Evolutionary conservation across 331 rosid species (phyloP).

Genomic region (Quercus phellos): DNA sequence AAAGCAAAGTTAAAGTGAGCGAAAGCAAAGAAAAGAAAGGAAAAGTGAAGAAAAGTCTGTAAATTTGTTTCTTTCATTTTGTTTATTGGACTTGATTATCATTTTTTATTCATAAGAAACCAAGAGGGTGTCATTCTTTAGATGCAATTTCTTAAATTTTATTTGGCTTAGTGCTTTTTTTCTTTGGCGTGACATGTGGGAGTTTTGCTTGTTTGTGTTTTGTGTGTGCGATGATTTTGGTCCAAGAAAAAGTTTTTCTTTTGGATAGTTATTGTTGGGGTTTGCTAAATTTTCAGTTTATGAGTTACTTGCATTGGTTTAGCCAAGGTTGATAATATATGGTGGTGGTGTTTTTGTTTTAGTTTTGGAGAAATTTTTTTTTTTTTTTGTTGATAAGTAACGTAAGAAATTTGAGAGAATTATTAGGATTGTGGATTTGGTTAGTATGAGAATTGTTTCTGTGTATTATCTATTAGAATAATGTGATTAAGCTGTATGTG

Average conservation of each 20-base stretch:
- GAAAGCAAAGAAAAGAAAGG: not conserved
- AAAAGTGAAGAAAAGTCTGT: not conserved
- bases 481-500: not conserved
- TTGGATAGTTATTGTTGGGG: not conserved
- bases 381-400: too few species aligned
- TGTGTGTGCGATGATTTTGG: not conserved
- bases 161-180: not conserved
- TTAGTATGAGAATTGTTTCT: not conserved
- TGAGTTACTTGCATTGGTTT: not conserved
- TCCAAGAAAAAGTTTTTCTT: not conserved
- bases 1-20: not conserved
- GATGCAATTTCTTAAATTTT: not conserved
- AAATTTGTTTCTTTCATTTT: not conserved
- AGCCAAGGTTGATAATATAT: not conserved
- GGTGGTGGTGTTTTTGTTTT: not conserved
- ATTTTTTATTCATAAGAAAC: not conserved
- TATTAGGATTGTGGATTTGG: not conserved
- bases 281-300: not conserved
- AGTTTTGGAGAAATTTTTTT: not conserved
- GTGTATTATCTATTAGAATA: not conserved
- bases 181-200: not conserved
- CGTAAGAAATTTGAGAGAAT: too few species aligned
- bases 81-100: not conserved
- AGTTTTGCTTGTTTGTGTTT: not conserved
- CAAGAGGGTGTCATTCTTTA: not conserved